Evolutionary conservation across 2,329 filamentous ascomycete genomes (phyloP), one percentile per base, ranked within the genome.

Genomic region (Niveomyces coronatus): DNA sequence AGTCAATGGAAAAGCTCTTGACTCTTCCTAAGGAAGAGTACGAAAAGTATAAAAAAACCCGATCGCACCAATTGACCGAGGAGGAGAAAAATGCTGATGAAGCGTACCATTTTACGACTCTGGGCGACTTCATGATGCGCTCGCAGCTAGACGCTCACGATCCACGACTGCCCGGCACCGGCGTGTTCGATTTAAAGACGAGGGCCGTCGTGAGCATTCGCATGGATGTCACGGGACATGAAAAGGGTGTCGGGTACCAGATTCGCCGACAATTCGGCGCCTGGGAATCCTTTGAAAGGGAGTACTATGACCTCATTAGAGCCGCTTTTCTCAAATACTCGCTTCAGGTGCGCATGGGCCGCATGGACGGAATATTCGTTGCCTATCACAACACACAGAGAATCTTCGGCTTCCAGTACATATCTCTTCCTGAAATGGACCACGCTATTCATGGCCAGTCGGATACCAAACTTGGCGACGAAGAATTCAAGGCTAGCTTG

Each of bases 301-400:
- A 98, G 53, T 95, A 91, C 57, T 94, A 82, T 56, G 91, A 98
- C 58, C 93, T 98, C 87, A 89, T 94, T 43, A 76, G 93, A 37
- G 76, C 88, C 1, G 91, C 89, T 0, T 89, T 98, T 63, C 67
- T 98, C 39, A 98, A 98, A 54, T 98, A 98, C 58, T 94, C 88
- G 9, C 68, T 98, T 20, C 91, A 98, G 61, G 93, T 89, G 19
- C 84, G 91, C 31, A 93, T 98, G 76, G 91, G 93, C 14, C 79
- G 88, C 35, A 98, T 98, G 93, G 89, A 98, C 54, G 91, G 91
- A 38, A 95, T 96, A 35, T 98, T 96, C 53, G 84, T 96, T 16
- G 91, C 91, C 3, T 98, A 79, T 56, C 91, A 98, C 65, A 98
- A 98, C 56, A 85, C 87, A 3, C 73, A 88, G 59, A 82, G 88